These are phyloP conservation scores for Aaosphaeria pasadenensis DNA, from an alignment of 2,329 filamentous ascomycete genomes.

Conservation along the genomic window DNA sequence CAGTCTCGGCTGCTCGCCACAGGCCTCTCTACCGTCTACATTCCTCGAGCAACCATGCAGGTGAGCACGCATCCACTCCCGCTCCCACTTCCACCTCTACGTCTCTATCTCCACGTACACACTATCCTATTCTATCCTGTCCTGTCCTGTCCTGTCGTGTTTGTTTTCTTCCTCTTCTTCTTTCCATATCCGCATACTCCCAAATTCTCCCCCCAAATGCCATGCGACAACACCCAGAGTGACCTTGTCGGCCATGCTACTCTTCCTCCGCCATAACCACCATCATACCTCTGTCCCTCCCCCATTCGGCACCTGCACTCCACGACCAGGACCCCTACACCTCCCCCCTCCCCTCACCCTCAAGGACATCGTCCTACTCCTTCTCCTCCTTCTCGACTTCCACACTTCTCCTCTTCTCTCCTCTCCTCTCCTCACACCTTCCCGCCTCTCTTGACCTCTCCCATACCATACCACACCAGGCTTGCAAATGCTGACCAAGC, in stretches of 20 bases:
- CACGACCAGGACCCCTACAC: background rate
- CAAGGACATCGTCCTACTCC: background rate
- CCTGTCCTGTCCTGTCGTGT: too few species aligned
- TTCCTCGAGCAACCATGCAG: constrained; percentile 21
- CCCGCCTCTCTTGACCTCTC: background rate
- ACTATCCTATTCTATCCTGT: too few species aligned
- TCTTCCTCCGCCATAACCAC: too few species aligned
- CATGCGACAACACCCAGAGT: too few species aligned
- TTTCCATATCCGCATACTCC: too few species aligned
- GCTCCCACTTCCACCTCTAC: too few species aligned
- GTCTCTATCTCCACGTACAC: too few species aligned
- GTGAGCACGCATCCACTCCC: constrained; percentile 8
- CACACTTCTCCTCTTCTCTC: background rate
- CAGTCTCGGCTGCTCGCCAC: constrained; percentile 9
- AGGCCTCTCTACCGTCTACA: constrained; percentile 7
- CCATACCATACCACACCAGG: background rate
- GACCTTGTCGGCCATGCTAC: too few species aligned
- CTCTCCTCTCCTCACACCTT: background rate
- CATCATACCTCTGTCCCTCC: background rate
- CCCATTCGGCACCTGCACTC: background rate
- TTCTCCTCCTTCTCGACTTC: background rate
- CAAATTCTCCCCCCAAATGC: too few species aligned
- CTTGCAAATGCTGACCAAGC: constrained; percentile 24
- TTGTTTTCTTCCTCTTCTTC: too few species aligned
- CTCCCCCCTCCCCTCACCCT: background rate